Percentiles rank a stretch among this genome's conserved stretches.
phyloP scores from a whole-genome alignment of 257 asterid species.

The Solanum tacnaense region DNA sequence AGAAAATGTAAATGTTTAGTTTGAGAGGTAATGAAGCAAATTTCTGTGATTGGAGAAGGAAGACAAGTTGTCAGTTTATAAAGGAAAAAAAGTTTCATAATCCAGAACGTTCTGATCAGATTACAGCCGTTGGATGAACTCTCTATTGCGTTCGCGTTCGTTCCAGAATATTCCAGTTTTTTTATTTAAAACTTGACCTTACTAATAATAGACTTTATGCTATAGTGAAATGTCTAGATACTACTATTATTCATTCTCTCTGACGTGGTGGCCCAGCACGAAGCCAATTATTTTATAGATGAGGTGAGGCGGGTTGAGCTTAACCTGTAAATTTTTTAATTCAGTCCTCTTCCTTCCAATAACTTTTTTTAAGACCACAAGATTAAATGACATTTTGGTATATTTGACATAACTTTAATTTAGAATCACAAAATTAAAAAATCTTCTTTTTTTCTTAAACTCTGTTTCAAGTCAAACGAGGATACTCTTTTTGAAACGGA shows the following conservation, averaged over 20 bases:
- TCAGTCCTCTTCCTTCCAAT: accelerated
- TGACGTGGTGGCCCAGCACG: background rate
- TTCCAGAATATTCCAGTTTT: conserved; percentile 6
- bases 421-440: too few relatives aligned
- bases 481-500: too few relatives aligned
- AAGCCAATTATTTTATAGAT: background rate
- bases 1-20: background rate
- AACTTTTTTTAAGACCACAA: too few relatives aligned
- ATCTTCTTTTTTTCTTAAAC: too few relatives aligned
- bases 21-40: background rate
- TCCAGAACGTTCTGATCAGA: conserved; percentile 10
- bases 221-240: too few relatives aligned
- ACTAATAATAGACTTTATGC: background rate
- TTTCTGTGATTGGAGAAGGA: background rate
- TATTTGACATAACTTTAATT: too few relatives aligned
- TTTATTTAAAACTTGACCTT: background rate
- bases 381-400: too few relatives aligned
- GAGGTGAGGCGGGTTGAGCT: too few relatives aligned
- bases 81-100: background rate
- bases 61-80: background rate
- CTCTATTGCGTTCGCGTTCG: background rate
- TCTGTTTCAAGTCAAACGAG: too few relatives aligned
- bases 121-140: background rate
- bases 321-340: too few relatives aligned
- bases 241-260: background rate